Evolutionary conservation across 116 monocot species (phyloP).

Genomic region (Dioscorea cayenensis): DNA sequence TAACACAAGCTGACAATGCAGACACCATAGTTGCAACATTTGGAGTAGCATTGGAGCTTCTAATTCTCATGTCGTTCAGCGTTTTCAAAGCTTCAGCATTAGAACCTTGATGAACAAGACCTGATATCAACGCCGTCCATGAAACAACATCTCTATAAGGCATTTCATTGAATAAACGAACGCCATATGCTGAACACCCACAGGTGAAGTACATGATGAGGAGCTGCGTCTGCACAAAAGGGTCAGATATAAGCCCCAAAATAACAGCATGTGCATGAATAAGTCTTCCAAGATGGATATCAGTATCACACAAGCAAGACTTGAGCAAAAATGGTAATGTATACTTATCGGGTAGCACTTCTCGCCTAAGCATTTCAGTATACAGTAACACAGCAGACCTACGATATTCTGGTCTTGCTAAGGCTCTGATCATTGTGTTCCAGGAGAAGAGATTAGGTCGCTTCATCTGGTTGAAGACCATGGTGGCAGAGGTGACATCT

Average conservation of each 20-base stretch:
- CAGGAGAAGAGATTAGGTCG: conserved; percentile 46
- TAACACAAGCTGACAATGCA: conserved; percentile 25
- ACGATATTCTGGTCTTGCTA: neutral
- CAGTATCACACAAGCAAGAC: conserved; percentile 16
- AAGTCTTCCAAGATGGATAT: conserved; percentile 12
- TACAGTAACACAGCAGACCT: conserved; percentile 15
- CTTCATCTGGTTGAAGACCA: conserved; percentile 26
- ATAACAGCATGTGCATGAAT: conserved; percentile 30
- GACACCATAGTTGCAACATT: conserved; percentile 52
- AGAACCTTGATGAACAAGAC: conserved; percentile 16
- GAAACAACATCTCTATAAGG: conserved; percentile 39
- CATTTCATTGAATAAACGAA: conserved; percentile 34
- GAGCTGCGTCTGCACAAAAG: conserved; percentile 42
- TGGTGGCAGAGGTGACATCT: conserved; percentile 8
- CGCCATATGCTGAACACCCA: conserved; percentile 13
- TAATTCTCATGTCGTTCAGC: conserved; percentile 34
- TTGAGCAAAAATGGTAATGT: conserved; percentile 50
- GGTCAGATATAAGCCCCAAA: conserved; percentile 21
- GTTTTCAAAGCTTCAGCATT: conserved; percentile 26
- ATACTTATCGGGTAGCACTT: conserved; percentile 28
- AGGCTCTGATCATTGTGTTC: conserved; percentile 46
- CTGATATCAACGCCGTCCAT: conserved; percentile 56
- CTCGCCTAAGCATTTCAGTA: conserved; percentile 26
- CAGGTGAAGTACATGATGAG: conserved; percentile 40
- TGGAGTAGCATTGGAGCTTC: conserved; percentile 13